These are phyloP conservation scores for Talaromyces sp. DNA, from an alignment of 2,329 filamentous ascomycete species.

Conservation along the genomic window DNA sequence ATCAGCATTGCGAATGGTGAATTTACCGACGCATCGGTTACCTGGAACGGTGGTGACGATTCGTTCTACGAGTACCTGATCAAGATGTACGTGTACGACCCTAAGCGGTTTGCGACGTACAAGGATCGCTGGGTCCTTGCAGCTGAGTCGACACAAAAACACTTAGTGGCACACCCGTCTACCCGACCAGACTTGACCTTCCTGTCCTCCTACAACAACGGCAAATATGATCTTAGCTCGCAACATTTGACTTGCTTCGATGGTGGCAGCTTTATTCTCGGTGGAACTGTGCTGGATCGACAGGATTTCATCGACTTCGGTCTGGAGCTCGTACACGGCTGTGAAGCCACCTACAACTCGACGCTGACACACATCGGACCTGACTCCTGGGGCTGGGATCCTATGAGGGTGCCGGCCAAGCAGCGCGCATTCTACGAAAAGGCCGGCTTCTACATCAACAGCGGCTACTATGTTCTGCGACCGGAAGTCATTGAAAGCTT, in stretches of 20 bases:
- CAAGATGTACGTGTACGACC: conserved; percentile 86
- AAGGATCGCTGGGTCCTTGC: conserved; percentile 75
- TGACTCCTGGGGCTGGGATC: conserved; percentile 67
- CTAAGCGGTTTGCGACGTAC: conserved; percentile 63
- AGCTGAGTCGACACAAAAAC: conserved; percentile 72
- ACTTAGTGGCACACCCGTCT: conserved; percentile 70
- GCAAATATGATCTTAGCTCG: conserved; percentile 39
- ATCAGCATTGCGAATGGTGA: conserved; percentile 67
- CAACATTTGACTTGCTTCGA: conserved; percentile 74
- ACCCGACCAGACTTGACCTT: conserved; percentile 73
- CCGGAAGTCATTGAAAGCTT: conserved; percentile 82
- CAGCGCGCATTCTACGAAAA: conserved; percentile 64
- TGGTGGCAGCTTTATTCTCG: conserved; percentile 83
- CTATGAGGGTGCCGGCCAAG: conserved; percentile 50
- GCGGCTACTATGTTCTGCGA: conserved; percentile 66
- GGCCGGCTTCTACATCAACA: conserved; percentile 72
- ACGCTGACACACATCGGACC: conserved; percentile 77
- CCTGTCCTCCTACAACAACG: conserved; percentile 42
- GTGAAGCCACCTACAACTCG: conserved; percentile 70
- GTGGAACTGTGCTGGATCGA: conserved; percentile 68
- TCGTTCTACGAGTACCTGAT: conserved; percentile 89
- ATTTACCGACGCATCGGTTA: conserved; percentile 69
- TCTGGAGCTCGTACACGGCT: conserved; percentile 69
- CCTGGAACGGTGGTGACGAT: conserved; percentile 77
- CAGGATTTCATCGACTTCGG: conserved; percentile 74